Conservation (phyloP, 73 alveolate genomes). For the Breviolum minutum region DNA sequence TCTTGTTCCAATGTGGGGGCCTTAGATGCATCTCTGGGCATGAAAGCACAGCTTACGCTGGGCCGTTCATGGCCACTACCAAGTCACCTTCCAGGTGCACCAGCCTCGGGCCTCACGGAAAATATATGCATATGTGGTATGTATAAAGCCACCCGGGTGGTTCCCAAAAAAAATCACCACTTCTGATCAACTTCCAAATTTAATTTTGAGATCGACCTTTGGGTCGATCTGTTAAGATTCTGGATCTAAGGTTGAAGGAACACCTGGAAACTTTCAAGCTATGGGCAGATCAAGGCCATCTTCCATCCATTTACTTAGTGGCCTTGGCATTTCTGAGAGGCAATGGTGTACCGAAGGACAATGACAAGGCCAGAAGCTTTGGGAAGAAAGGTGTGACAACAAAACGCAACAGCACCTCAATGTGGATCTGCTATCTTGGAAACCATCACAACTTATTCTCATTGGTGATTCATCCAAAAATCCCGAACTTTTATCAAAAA, state of each 20-base stretch:
- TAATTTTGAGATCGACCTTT: background rate
- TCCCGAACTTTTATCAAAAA: too few species aligned
- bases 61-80: background rate
- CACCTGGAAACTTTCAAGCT: background rate
- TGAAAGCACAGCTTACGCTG: too few species aligned
- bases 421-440: background rate
- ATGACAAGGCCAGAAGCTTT: constrained; percentile 22
- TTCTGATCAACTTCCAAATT: background rate
- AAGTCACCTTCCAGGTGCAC: too few species aligned
- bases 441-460: too few species aligned
- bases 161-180: background rate
- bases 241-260: constrained; percentile 41
- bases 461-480: too few species aligned
- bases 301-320: constrained; percentile 44
- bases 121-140: too few species aligned
- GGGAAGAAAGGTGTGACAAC: background rate
- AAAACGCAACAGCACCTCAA: too few species aligned
- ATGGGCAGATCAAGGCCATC: constrained; percentile 74
- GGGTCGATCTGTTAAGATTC: background rate
- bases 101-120: too few species aligned
- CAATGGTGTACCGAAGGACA: constrained; percentile 39
- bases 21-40: too few species aligned
- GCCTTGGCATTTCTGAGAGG: constrained; percentile 70
- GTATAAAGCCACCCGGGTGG: background rate
- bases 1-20: too few species aligned